A percentile compares a stretch with the other conserved stretches of the same genome.
phyloP scores from a whole-genome alignment of 2,329 filamentous ascomycete genomes.

The Thelonectria olida region DNA sequence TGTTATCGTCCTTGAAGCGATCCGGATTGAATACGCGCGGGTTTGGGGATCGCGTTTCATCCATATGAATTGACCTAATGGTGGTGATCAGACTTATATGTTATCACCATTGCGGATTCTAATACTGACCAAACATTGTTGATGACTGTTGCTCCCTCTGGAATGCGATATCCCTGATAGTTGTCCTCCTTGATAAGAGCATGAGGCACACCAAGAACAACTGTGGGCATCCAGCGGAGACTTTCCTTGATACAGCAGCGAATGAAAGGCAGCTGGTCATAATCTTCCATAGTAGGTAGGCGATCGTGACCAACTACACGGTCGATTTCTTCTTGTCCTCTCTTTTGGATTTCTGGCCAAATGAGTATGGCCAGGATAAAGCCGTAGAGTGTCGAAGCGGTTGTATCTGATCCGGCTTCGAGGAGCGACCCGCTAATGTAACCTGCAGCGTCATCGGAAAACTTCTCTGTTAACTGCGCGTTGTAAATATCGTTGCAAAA shows the following conservation, averaged over 20 bases:
- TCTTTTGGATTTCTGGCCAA: conserved; percentile 52
- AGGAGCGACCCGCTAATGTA: conserved; percentile 35
- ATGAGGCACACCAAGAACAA: conserved; percentile 48
- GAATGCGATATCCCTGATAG: conserved; percentile 38
- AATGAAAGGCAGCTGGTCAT: conserved; percentile 54
- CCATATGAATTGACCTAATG: conserved; percentile 61
- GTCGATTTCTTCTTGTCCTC: conserved; percentile 54
- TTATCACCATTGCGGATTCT: background rate
- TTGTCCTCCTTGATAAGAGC: conserved; percentile 42
- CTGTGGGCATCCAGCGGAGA: conserved; percentile 44
- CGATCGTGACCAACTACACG: conserved; percentile 52
- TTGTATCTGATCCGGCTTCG: conserved; percentile 46
- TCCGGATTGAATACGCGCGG: conserved; percentile 47
- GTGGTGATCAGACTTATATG: background rate
- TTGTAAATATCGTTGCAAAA: conserved; percentile 30
- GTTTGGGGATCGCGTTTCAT: conserved; percentile 70
- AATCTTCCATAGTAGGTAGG: conserved; percentile 54
- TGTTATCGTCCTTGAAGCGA: conserved; percentile 33
- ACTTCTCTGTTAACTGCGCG: conserved; percentile 19
- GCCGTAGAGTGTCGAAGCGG: conserved; percentile 42
- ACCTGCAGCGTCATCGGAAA: conserved; percentile 31
- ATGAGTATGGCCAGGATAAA: conserved; percentile 49
- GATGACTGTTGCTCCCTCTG: conserved; percentile 39
- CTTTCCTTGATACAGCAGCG: conserved; percentile 45
- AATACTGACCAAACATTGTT: conserved; percentile 33